Percentiles rank a stretch among this genome's conserved stretches.
These are phyloP conservation scores for Cryptococcus maquisensis DNA, from an alignment of 1,284 basidiomycete genomes.

Conservation along the genomic window DNA sequence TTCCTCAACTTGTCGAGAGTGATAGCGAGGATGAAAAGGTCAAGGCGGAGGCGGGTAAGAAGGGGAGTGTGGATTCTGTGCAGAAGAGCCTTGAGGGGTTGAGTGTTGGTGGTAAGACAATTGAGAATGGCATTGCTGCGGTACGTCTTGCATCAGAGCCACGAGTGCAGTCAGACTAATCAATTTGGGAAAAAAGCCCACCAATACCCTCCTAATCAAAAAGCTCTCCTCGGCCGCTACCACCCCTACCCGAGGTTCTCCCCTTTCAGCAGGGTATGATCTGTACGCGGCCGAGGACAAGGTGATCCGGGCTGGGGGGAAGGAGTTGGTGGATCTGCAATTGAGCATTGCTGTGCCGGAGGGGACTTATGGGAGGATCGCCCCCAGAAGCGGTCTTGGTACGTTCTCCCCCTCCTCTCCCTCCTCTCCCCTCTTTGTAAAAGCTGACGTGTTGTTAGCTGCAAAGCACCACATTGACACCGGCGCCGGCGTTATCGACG, in stretches of 20 bases:
- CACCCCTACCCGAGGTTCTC: slow-evolving; percentile 82
- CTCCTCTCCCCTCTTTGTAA: neutral
- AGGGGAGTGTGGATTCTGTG: neutral
- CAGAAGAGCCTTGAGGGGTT: neutral
- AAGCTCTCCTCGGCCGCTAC: slow-evolving; percentile 75
- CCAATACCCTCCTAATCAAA: slow-evolving; percentile 68
- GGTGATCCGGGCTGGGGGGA: slow-evolving; percentile 74
- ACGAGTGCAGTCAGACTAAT: neutral
- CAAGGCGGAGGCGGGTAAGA: slow-evolving; percentile 8
- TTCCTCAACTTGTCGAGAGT: slow-evolving; percentile 34
- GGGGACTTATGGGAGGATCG: slow-evolving; percentile 94
- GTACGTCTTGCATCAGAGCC: neutral
- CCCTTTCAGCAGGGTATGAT: slow-evolving; percentile 89
- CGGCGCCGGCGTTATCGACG: slow-evolving; percentile 95
- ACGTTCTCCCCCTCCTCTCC: slow-evolving; percentile 7
- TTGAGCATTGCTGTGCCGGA: slow-evolving; percentile 92
- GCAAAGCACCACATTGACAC: slow-evolving; percentile 97
- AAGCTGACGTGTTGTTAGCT: slow-evolving; percentile 54
- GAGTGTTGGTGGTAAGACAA: neutral
- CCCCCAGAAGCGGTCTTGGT: slow-evolving; percentile 95
- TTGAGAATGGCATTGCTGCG: neutral
- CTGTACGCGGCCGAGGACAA: slow-evolving; percentile 80
- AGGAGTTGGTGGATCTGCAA: slow-evolving; percentile 87
- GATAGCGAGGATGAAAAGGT: slow-evolving; percentile 27
- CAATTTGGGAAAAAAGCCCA: slow-evolving; percentile 16